phyloP scores from a whole-genome alignment of 2,329 filamentous ascomycete species.

The Curvularia verruculosa region DNA sequence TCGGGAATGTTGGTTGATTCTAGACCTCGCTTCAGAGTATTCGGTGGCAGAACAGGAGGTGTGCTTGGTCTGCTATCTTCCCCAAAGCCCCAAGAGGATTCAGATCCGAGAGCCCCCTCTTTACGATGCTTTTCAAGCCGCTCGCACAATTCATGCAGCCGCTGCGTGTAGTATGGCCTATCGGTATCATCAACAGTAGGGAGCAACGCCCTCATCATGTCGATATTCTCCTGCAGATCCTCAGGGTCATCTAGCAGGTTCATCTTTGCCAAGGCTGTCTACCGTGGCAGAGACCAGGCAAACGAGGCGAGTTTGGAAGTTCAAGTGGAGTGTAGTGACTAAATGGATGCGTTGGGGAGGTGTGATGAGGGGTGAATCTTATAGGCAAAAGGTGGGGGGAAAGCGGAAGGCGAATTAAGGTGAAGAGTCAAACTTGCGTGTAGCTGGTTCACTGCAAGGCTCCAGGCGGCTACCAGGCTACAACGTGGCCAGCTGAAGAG shows the following conservation, averaged over 20 bases:
- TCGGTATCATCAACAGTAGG: conserved; percentile 2
- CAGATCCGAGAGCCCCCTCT: conserved; percentile 1
- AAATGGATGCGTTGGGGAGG: background rate
- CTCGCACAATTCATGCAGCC: conserved; percentile 5
- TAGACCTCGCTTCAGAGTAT: conserved; percentile 35
- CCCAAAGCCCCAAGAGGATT: background rate
- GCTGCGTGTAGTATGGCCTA: conserved; percentile 8
- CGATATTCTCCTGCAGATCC: conserved; percentile 7
- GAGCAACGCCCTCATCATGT: conserved; percentile 8
- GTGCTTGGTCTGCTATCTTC: conserved; percentile 1
- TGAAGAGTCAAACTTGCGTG: conserved; percentile 3
- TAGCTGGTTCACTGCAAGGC: conserved; percentile 9
- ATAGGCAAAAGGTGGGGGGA: background rate
- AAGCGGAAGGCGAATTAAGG: conserved; percentile 2
- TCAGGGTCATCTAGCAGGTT: background rate
- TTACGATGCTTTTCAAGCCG: background rate
- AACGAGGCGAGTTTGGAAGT: background rate
- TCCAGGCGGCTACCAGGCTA: conserved; percentile 9
- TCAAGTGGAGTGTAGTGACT: background rate
- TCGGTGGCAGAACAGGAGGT: conserved; percentile 6
- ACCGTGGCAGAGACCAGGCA: background rate
- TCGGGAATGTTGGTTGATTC: conserved; percentile 27
- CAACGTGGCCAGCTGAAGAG: conserved; percentile 6
- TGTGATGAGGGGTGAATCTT: conserved; percentile 9
- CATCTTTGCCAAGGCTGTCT: conserved; percentile 2